Evolutionary conservation across 192 early-diverging fungal species (phyloP).

Genomic region (Podila verticillata): DNA sequence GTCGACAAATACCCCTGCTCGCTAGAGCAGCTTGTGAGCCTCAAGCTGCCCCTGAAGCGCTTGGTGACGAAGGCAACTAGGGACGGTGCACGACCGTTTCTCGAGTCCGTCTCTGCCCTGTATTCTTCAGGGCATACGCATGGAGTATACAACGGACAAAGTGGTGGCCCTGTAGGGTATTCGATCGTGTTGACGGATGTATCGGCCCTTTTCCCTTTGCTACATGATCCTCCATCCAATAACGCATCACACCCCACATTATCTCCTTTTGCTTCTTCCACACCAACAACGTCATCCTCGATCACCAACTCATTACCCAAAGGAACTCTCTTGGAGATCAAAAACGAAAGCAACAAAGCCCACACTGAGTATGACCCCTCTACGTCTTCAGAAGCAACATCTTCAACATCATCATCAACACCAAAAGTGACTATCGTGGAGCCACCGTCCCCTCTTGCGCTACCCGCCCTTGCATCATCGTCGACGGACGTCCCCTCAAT

Average conservation of each 20-base stretch:
- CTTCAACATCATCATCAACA: not conserved
- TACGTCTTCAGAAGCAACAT: not conserved
- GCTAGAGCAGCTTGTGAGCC: conserved; percentile 19
- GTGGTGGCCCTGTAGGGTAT: not conserved
- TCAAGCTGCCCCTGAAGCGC: conserved; percentile 26
- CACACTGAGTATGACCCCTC: too few relatives aligned
- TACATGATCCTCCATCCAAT: not conserved
- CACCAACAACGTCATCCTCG: not conserved
- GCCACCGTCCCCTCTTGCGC: not conserved
- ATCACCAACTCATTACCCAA: conserved; percentile 1
- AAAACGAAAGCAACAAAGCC: too few relatives aligned
- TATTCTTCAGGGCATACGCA: conserved; percentile 1
- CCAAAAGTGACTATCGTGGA: not conserved
- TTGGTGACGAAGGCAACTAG: conserved; percentile 12
- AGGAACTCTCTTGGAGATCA: too few relatives aligned
- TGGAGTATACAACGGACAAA: not conserved
- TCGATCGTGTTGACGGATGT: conserved; percentile 1
- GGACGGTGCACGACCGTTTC: conserved; percentile 17
- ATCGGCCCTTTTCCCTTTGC: not conserved
- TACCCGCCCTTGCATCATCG: not conserved
- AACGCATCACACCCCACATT: not conserved
- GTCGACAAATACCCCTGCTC: conserved; percentile 22
- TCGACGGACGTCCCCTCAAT: not conserved
- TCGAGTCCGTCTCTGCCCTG: conserved; percentile 34
- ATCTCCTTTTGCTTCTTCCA: not conserved